phyloP scores from a whole-genome alignment of 345 rosid species.

The Bruguiera parviflora region DNA sequence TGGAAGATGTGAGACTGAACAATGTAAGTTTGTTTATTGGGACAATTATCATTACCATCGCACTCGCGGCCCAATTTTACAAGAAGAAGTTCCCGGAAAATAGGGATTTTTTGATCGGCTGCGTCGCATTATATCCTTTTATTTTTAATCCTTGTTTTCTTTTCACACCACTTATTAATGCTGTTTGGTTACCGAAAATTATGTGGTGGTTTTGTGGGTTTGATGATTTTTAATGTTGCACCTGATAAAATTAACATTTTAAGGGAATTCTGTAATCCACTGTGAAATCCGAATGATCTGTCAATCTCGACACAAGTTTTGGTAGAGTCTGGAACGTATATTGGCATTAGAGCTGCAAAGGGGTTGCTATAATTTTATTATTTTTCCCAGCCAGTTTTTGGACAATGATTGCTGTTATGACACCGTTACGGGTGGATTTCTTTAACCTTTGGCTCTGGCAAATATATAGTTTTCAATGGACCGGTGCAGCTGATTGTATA shows the following conservation, averaged over 20 bases:
- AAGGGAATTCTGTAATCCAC: no score
- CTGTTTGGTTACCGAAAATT: constrained; percentile 8
- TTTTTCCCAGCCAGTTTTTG: background rate
- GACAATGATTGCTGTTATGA: background rate
- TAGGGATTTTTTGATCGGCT: constrained; percentile 68
- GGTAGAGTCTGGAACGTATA: background rate
- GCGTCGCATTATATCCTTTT: constrained; percentile 92
- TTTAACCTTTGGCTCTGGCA: constrained; percentile 73
- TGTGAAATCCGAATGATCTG: no score
- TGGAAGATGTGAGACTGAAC: constrained; percentile 86
- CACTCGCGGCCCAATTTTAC: constrained; percentile 96
- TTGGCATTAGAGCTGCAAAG: background rate
- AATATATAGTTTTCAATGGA: constrained; percentile 77
- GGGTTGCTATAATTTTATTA: background rate
- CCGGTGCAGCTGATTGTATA: constrained; percentile 79
- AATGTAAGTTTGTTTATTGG: constrained; percentile 72
- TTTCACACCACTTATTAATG: background rate
- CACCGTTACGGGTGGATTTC: background rate
- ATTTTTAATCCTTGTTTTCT: background rate
- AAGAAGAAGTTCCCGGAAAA: constrained; percentile 98
- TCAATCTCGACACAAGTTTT: background rate
- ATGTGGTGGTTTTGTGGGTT: background rate
- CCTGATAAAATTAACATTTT: no score
- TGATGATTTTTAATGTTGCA: background rate
- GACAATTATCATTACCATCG: constrained; percentile 57